A percentile compares a stretch with the other conserved stretches of the same genome.
Evolutionary conservation across 805 yeast species (phyloP).

Genomic region (Candida ponderosae): DNA sequence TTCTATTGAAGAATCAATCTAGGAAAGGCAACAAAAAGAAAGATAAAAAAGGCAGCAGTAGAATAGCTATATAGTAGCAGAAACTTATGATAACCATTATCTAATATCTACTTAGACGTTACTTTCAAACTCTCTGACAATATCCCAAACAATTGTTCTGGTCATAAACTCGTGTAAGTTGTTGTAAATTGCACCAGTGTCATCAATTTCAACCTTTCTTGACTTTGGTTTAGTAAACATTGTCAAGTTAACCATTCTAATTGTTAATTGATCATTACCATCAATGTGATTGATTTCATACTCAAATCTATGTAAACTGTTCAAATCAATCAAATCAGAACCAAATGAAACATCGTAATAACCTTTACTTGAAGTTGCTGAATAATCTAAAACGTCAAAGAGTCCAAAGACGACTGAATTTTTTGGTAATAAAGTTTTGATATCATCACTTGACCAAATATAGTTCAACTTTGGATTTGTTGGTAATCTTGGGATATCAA

Average conservation of each 20-base stretch:
- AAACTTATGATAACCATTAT: too few relatives aligned
- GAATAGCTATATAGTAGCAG: too few relatives aligned
- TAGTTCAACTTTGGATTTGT: constrained; percentile 6
- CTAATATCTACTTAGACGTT: background rate
- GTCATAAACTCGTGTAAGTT: constrained; percentile 20
- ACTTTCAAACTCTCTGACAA: constrained; percentile 9
- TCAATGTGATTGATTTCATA: constrained; percentile 8
- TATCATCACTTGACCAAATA: constrained; percentile 12
- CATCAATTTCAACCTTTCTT: constrained; percentile 7
- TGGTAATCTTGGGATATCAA: constrained; percentile 11
- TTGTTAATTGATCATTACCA: constrained; percentile 9
- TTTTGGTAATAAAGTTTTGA: constrained; percentile 8
- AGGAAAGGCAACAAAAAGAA: too few relatives aligned
- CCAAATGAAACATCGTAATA: constrained; percentile 13
- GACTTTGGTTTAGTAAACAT: constrained; percentile 3
- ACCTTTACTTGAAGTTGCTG: constrained; percentile 13
- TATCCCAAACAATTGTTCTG: constrained; percentile 17
- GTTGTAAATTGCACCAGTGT: constrained; percentile 3
- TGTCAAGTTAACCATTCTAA: constrained; percentile 14
- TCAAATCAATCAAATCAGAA: constrained; percentile 6
- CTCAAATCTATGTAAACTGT: constrained; percentile 15
- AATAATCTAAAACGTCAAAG: constrained; percentile 11
- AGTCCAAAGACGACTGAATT: constrained; percentile 14
- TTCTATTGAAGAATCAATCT: too few relatives aligned
- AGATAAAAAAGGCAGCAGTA: too few relatives aligned